Conservation (phyloP, 108 stramenopile species). For the Cyclotella sp. region DNA sequence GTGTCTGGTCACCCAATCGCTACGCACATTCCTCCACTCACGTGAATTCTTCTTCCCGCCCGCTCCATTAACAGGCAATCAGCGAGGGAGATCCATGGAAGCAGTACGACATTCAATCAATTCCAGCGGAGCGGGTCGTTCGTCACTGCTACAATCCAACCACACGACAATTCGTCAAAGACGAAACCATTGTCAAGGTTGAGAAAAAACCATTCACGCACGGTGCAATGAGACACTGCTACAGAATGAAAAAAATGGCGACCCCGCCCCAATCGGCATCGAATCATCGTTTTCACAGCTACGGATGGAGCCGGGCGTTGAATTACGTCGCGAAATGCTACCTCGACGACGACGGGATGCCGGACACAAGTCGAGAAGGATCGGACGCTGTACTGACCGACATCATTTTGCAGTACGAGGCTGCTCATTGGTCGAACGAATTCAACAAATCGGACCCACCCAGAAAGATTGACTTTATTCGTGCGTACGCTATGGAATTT, state of each 20-base stretch:
- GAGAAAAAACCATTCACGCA: constrained; percentile 73
- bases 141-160: constrained; percentile 73
- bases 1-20: background rate
- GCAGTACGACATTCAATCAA: constrained; percentile 60
- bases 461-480: constrained; percentile 76
- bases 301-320: constrained; percentile 74
- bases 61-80: constrained; percentile 36
- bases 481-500: constrained; percentile 83
- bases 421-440: constrained; percentile 69
- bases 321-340: constrained; percentile 85
- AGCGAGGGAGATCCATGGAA: constrained; percentile 77
- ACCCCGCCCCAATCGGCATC: constrained; percentile 65
- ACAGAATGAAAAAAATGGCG: constrained; percentile 82
- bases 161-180: constrained; percentile 59
- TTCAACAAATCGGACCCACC: constrained; percentile 75
- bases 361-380: constrained; percentile 64
- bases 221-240: constrained; percentile 86
- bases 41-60: background rate
- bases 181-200: constrained; percentile 78
- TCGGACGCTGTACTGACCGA: constrained; percentile 73
- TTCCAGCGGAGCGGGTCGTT: constrained; percentile 78
- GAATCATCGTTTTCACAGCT: constrained; percentile 77
- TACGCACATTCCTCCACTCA: background rate
- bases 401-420: constrained; percentile 82
- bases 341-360: constrained; percentile 44